Evolutionary conservation across 2,329 filamentous ascomycete species (phyloP).

Genomic region (Thelonectria olida): DNA sequence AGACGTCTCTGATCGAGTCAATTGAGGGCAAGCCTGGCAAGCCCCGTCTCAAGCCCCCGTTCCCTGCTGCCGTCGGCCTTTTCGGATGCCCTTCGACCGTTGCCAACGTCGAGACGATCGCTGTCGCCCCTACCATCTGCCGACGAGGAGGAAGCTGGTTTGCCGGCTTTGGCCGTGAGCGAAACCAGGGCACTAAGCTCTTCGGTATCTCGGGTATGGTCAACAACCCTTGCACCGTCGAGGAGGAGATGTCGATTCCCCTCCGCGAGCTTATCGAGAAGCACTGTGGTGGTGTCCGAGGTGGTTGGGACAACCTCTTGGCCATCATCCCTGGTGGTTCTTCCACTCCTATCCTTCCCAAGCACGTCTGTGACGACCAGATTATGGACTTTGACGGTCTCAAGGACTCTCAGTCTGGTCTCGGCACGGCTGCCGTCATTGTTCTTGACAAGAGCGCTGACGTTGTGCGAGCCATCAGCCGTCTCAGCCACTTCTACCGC

Average conservation of each 20-base stretch:
- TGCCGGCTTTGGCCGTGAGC: constrained; percentile 90
- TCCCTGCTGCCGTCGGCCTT: constrained; percentile 95
- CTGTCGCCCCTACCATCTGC: constrained; percentile 94
- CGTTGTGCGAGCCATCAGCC: constrained; percentile 91
- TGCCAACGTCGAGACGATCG: constrained; percentile 96
- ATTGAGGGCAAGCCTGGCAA: constrained; percentile 99
- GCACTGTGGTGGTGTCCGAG: constrained; percentile 95
- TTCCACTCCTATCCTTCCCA: constrained; percentile 94
- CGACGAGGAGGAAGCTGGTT: constrained; percentile 95
- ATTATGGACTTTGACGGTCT: constrained; percentile 99
- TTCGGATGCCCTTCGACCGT: constrained; percentile 99
- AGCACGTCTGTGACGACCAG: constrained; percentile 89
- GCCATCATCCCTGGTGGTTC: constrained; percentile 96
- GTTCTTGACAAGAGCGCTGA: constrained; percentile 99
- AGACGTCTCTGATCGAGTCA: constrained; percentile 97
- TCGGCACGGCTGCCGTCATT: constrained; percentile 96
- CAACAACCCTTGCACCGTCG: constrained; percentile 97
- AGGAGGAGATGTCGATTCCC: constrained; percentile 99
- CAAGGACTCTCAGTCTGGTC: constrained; percentile 96
- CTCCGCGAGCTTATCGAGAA: constrained; percentile 96
- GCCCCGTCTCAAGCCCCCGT: constrained; percentile 97
- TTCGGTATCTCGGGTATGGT: constrained; percentile 99
- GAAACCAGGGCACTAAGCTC: constrained; percentile 96
- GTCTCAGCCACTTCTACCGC: constrained; percentile 96
- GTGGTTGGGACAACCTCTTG: constrained; percentile 97